Percentiles rank a stretch among this genome's conserved stretches.
These are phyloP conservation scores for Cadophora sp. DNA, from an alignment of 2,329 filamentous ascomycete genomes.

Conservation along the genomic window DNA sequence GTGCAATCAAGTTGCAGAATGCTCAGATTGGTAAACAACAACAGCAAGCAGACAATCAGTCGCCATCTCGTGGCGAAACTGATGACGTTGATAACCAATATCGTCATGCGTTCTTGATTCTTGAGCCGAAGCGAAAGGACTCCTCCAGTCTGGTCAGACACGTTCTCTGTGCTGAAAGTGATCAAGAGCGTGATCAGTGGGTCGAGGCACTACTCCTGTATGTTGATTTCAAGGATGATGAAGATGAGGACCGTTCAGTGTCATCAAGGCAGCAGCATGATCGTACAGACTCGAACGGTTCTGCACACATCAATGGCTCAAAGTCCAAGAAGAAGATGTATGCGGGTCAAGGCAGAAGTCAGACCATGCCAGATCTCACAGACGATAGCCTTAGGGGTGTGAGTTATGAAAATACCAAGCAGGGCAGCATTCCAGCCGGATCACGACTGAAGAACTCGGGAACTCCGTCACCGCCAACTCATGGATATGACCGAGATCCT, in stretches of 20 bases:
- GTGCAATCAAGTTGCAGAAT: constrained; percentile 88
- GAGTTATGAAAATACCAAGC: constrained; percentile 47
- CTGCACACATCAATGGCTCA: constrained; percentile 45
- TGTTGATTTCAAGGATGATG: constrained; percentile 74
- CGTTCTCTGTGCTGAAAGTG: constrained; percentile 94
- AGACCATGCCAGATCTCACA: constrained; percentile 47
- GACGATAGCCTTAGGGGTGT: constrained; percentile 46
- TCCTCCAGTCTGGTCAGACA: constrained; percentile 87
- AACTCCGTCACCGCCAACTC: constrained; percentile 42
- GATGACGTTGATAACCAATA: constrained; percentile 94
- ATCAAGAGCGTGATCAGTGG: constrained; percentile 91
- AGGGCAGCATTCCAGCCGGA: constrained; percentile 44
- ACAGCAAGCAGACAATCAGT: constrained; percentile 61
- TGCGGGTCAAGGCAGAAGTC: constrained; percentile 42
- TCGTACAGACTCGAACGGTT: constrained; percentile 49
- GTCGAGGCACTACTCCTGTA: constrained; percentile 89
- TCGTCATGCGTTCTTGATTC: constrained; percentile 90
- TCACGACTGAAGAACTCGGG: constrained; percentile 41
- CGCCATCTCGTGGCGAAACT: constrained; percentile 62
- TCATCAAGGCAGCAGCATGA: constrained; percentile 45
- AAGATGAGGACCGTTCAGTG: constrained; percentile 53
- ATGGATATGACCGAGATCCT: constrained; percentile 41
- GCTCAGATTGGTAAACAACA: constrained; percentile 95
- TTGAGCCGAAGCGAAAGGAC: constrained; percentile 97
- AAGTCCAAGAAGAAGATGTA: constrained; percentile 53